Base-by-base conservation (phyloP, 2,329 filamentous ascomycete genomes). In the Fusarium liriodendri region DNA sequence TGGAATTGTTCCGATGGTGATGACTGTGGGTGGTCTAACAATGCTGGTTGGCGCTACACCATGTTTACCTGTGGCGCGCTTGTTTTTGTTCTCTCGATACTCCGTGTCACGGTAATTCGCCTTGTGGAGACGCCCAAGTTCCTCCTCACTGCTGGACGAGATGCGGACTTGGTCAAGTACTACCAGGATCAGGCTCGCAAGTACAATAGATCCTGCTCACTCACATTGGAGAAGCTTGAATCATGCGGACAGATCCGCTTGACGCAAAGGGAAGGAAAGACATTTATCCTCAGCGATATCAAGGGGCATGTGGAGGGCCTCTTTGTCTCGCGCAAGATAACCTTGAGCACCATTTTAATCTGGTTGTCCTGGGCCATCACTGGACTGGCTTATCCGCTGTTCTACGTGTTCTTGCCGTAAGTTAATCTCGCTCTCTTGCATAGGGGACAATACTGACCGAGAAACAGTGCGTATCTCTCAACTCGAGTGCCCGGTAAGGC, bases 301-400 rank as follows among this genome's bases (percentile, higher is more conserved):
- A n/a, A 40, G 37, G 40, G 40, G 1, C 69, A 72, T 10, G 29
- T 72, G 3, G 3, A 52, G 1, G 70, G 70, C 6, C 32, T 72
- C 3, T 72, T 72, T 6, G 10, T 29, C 6, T 69, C 11, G 18
- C 72, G 27, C 6, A 72, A 72, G 38, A 50, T 70, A 16, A 72
- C 70, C 1, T 9, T 22, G 1, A 69, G 70, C 27, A 72, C 65
- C 10, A 58, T 72, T 11, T 18, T 72, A 5, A 54, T 54, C 50
- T 54, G 50, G 50, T 29, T 54, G 18, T 72, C 70, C 1, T 72
- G 70, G 70, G 65, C 89, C 0, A 78, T 93, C 3, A 93, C 94
- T 37, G 92, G 93, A 8, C 86, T 95, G 0, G 92, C 91, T 0
- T 95, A 94, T 75, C 93, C 93, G 0, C 84, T 95, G 0, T 95